Evolutionary conservation across 371 early-diverging fungal genomes (phyloP).

Genomic region (Circinella umbellata): DNA sequence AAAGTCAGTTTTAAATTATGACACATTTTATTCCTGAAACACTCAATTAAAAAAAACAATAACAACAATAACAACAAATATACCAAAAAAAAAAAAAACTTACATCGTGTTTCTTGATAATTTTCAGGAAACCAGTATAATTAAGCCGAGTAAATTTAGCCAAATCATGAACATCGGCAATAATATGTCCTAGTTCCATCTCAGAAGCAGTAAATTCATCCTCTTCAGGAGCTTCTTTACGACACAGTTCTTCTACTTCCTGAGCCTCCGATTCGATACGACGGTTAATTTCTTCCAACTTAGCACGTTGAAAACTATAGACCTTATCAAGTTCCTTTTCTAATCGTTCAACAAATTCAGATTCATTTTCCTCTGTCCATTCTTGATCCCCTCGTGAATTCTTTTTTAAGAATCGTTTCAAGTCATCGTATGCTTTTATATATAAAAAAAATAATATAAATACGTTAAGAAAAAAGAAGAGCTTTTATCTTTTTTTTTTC

Average conservation of each 20-base stretch:
- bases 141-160: slow-evolving; percentile 95
- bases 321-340: slow-evolving; percentile 95
- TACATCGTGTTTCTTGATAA: slow-evolving; percentile 97
- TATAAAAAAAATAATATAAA: neutral
- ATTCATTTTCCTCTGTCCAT: slow-evolving; percentile 81
- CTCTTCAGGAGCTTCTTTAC: slow-evolving; percentile 67
- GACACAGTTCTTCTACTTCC: slow-evolving; percentile 60
- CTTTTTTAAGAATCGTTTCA: slow-evolving; percentile 81
- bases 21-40: neutral
- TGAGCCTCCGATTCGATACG: slow-evolving; percentile 78
- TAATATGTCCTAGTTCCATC: slow-evolving; percentile 82
- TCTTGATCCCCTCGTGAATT: slow-evolving; percentile 31
- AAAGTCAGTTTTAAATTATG: neutral
- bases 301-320: slow-evolving; percentile 87
- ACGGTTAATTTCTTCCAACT: slow-evolving; percentile 87
- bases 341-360: slow-evolving; percentile 84
- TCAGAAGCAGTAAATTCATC: slow-evolving; percentile 76
- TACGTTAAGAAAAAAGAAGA: neutral
- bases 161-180: slow-evolving; percentile 92
- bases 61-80: too few relatives aligned
- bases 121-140: slow-evolving; percentile 96
- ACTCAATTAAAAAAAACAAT: neutral
- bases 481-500: neutral
- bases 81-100: slow-evolving; percentile 21
- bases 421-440: slow-evolving; percentile 71